Evolutionary conservation across 768 basidiomycete species (phyloP), one percentile per base, ranked within the genome.

Genomic region (Stropharia rugosoannulata): DNA sequence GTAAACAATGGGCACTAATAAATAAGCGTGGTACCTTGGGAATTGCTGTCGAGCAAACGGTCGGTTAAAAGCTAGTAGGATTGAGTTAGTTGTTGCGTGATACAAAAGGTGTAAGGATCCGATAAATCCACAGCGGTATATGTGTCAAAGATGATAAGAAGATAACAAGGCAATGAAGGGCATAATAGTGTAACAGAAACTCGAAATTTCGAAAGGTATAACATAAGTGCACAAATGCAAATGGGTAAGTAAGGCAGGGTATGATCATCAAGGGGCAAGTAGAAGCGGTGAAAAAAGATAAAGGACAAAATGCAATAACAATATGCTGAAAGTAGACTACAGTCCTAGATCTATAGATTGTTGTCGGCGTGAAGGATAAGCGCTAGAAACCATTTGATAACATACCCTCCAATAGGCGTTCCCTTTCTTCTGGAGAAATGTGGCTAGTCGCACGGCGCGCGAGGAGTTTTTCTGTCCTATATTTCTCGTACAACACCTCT

Each of bases 401-500:
- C 80, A 39, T 55, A 89, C 90, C 89, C 79, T 89, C 80, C 62
- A 93, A 69, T 65, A 94, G 73, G 63, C 85, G 80, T 63, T 85
- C 82, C 62, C 85, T 76, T 65, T 91, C 83, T 60, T 85, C 86
- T 49, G 90, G 86, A 51, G 85, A 83, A 62, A 93, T 91, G 60
- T 84, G 81, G 62, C 81, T 80, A 18, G 92, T 93, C 18, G 89
- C 92, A 59, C 93, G 87, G 60, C 90, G 82, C 43, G 90, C 91
- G 16, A 95, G 83, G 54, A 95, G 81, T 72, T 93, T 93, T 75
- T 94, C 93, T 1, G 92, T 95, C 66, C 95, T 80, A 71, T 88
- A 98, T 64, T 87, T 87, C 77, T 98, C 95, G 69, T 98, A 98
- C 71, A 95, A 73, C 54, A 93, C 90, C 68, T 96, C 91, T 63